These are phyloP conservation scores for Stephania japonica DNA, from an alignment of 164 flowering plant genomes.

Conservation along the genomic window DNA sequence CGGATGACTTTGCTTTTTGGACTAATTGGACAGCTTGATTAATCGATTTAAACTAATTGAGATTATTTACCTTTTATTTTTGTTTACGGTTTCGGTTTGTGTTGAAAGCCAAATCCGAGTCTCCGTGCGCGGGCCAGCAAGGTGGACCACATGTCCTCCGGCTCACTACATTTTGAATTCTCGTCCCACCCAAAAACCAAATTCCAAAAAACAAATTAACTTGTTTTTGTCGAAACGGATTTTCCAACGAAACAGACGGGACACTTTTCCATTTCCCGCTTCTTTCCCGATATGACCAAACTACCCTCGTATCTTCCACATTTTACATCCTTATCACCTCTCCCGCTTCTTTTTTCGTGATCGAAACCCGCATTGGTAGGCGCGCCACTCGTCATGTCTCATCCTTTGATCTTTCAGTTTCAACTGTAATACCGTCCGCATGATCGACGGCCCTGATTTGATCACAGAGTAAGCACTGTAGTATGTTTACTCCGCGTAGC, in stretches of 20 bases:
- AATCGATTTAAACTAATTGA: too few relatives aligned
- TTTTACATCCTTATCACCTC: background rate
- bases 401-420: background rate
- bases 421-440: background rate
- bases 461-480: background rate
- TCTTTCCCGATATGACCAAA: background rate
- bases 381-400: background rate
- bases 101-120: slow-evolving; percentile 1
- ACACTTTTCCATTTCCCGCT: background rate
- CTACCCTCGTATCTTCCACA: background rate
- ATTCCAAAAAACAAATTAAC: too few relatives aligned
- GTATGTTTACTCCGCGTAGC: background rate
- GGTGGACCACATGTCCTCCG: slow-evolving; percentile 1
- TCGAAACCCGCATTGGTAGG: background rate
- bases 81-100: background rate
- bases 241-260: slow-evolving; percentile 5
- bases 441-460: background rate
- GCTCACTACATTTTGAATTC: slow-evolving; percentile 10
- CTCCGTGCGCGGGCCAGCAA: slow-evolving; percentile 7
- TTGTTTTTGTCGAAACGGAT: slow-evolving; percentile 8
- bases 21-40: too few relatives aligned
- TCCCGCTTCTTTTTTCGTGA: background rate
- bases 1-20: too few relatives aligned
- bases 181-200: slow-evolving; percentile 12
- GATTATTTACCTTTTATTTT: background rate